Evolutionary conservation across 2,329 filamentous ascomycete species (phyloP), one percentile per base, ranked within the genome.

Genomic region (Alternaria atra): DNA sequence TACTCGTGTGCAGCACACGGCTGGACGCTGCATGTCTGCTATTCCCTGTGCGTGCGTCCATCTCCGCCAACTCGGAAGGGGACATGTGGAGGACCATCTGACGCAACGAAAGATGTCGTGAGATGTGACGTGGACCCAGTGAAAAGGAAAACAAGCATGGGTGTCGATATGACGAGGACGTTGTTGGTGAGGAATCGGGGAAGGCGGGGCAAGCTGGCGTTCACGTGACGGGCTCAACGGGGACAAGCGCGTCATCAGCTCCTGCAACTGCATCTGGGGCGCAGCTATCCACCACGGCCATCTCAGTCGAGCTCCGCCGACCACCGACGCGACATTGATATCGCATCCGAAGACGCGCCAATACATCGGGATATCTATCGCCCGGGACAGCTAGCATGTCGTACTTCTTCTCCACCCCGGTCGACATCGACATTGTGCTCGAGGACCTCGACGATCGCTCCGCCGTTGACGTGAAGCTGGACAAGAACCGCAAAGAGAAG

Each of bases 351-450:
- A 55, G 47, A 61, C 61, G 64, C 65, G 64, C 37, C 37, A 55
- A 30, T 30, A 34, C 29, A 32, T 40, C 30, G 44, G n/a, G 27
- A 48, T 53, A 34, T 29, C 56, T 42, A 32, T 52, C 55, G 56
- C 64, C 63, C 60, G 59, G 8, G n/a, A 9, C 5, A 29, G 5
- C 35, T n/a, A 39, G 68, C 72, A 97, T 98, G 95, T 96, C 95
- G 71, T 97, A 97, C 84, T 83, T 82, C 77, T 99, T 98, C 85
- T 94, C 94, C 72, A 97, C 94, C 61, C 95, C 95, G 55, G 92
- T 99, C 81, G 95, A 99, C 82, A 99, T 99, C 83, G 95, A 99
- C 84, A 91, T 99, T 77, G 93, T 98, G 73, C 92, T 99, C 72
- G 93, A 97, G 75, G 93, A 97, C 82, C 89, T 90, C 79, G 95